phyloP scores from a whole-genome alignment of 1,284 basidiomycete species.

The Trichosporon ovoides region DNA sequence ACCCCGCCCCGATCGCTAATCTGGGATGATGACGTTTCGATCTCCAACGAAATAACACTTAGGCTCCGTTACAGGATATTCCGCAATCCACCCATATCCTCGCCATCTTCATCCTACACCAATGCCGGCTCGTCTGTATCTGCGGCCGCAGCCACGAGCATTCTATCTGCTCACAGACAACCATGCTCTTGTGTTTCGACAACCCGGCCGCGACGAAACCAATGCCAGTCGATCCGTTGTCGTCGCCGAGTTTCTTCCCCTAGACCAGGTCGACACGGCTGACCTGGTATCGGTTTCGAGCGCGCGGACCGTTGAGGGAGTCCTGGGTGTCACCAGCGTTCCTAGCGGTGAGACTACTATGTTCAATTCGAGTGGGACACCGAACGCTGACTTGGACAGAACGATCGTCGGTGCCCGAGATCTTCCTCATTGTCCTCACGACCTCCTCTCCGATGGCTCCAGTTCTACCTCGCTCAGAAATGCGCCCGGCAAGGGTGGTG shows the following conservation, averaged over 20 bases:
- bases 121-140: conserved; percentile 45
- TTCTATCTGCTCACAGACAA: conserved; percentile 43
- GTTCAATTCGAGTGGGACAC: too few relatives aligned
- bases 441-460: conserved; percentile 34
- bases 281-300: conserved; percentile 59
- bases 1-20: too few relatives aligned
- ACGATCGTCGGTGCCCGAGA: conserved; percentile 43
- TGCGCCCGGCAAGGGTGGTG: conserved; percentile 48
- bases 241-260: conserved; percentile 74
- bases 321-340: conserved; percentile 59
- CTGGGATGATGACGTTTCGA: too few relatives aligned
- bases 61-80: too few relatives aligned
- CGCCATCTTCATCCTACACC: not conserved
- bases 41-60: too few relatives aligned
- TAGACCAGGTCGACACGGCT: conserved; percentile 63
- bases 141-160: conserved; percentile 43
- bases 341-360: conserved; percentile 49
- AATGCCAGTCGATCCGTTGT: conserved; percentile 40
- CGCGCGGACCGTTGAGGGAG: conserved; percentile 67
- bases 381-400: conserved; percentile 19
- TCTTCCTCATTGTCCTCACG: conserved; percentile 46
- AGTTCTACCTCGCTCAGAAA: conserved; percentile 31
- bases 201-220: conserved; percentile 35
- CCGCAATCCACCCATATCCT: not conserved
- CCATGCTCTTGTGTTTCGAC: conserved; percentile 46